Base-by-base conservation (phyloP, 768 basidiomycete species). In the Filobasidium wieringae region DNA sequence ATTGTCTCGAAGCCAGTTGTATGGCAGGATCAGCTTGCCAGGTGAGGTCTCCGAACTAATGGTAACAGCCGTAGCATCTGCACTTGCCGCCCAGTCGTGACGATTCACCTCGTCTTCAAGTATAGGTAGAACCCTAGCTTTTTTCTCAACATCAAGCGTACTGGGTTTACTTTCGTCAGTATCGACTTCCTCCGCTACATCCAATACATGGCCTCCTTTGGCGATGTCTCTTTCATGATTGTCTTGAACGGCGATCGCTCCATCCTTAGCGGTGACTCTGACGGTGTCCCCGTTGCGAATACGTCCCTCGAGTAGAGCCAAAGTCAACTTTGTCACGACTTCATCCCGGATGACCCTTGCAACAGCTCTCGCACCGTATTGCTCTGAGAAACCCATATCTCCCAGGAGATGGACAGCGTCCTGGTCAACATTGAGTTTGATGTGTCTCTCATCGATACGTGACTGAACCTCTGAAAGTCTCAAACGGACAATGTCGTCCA, bases 321-420 rank as follows among this genome's bases (percentile, higher is more conserved):
- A 82, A 0, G 90, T 89, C 19, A 93, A 76, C 24, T 85, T 86
- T 76, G 87, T 87, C 41, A 89, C 73, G 9, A 95, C 84, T 64
- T 85, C 81, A 52, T 84, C 84, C 52, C 87, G 78, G 4, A 93
- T 86, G 19, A 90, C 82, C n/a, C 90, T 76, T 7, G 87, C 87
- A 55, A 93, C 87, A 6, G 88, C 86, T 31, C 90, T 79, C 0
- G 90, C 90, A 24, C 90, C 90, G 70, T 91, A 92, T 26, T 84
- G 73, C 45, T 87, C 82, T 3, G 87, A 90, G 70, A 87, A 91
- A 0, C 90, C 90, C 45, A 82, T 79, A 57, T 79, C 68, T 0
- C 83, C 86, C 4, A 95, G 78, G 85, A 84, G 87, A 4, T 79
- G 75, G 29, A 76, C 77, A 2, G 87, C 84, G 1, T 72, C 74